These are phyloP conservation scores for Coccomyxa subellipsoidea DNA, from an alignment of 163 green algal species.

Conservation along the genomic window DNA sequence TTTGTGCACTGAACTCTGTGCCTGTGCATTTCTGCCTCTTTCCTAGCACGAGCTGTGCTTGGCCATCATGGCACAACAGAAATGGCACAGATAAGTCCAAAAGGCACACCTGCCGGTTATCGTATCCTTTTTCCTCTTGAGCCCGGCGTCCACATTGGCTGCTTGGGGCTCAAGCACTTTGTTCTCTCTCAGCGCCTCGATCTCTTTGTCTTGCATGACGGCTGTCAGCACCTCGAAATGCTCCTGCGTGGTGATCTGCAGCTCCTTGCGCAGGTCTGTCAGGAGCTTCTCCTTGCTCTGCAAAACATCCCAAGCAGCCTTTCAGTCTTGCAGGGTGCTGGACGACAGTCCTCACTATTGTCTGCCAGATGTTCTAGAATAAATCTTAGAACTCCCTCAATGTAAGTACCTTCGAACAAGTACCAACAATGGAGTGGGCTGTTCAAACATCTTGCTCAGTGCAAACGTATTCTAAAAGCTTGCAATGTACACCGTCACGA, in stretches of 20 bases:
- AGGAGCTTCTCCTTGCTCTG: slow-evolving; percentile 21
- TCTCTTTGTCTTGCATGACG: slow-evolving; percentile 9
- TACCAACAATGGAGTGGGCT: too few species aligned
- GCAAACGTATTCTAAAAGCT: too few species aligned
- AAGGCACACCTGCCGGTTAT: background rate
- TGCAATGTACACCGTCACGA: too few species aligned
- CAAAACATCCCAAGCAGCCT: background rate
- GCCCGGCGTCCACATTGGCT: background rate
- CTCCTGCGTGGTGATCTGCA: slow-evolving; percentile 6
- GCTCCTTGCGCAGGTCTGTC: slow-evolving; percentile 17
- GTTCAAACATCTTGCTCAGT: too few species aligned
- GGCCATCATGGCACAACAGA: too few species aligned
- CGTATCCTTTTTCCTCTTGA: background rate
- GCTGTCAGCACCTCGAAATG: slow-evolving; percentile 4
- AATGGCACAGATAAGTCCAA: background rate
- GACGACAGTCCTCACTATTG: too few species aligned
- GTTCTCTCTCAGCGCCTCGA: background rate
- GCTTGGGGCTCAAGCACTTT: background rate
- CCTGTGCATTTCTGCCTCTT: too few species aligned
- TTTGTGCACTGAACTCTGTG: too few species aligned
- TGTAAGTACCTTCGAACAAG: too few species aligned
- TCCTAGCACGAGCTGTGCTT: too few species aligned
- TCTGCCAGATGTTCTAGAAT: too few species aligned
- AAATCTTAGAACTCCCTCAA: too few species aligned
- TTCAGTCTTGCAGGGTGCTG: background rate